Conservation (phyloP, 345 rosid genomes). For the Leavenworthia alabamica region DNA sequence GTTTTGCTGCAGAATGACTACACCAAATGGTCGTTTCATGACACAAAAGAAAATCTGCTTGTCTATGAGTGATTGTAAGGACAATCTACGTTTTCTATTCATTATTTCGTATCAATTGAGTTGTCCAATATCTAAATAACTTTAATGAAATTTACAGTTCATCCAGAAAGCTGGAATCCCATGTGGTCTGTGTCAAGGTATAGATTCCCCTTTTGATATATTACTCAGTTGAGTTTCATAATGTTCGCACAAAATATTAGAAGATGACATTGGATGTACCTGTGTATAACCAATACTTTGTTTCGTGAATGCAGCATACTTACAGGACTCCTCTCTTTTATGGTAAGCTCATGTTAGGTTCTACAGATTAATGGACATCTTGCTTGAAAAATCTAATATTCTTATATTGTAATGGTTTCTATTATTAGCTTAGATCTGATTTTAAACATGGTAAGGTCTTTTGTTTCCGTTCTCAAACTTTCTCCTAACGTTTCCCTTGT, state of each 20-base stretch:
- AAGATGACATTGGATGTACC: neutral
- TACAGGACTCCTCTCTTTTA: slow-evolving; percentile 97
- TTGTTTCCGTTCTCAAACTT: too few species aligned
- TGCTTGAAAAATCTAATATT: neutral
- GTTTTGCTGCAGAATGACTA: neutral
- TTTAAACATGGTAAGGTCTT: too few species aligned
- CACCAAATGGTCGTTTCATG: slow-evolving; percentile 7
- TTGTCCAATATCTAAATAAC: neutral
- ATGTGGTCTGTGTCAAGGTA: slow-evolving; percentile 99
- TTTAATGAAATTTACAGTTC: slow-evolving; percentile 73
- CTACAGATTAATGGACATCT: neutral
- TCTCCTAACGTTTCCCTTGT: neutral
- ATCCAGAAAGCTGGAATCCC: slow-evolving; percentile 99
- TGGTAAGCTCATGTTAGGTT: slow-evolving; percentile 52
- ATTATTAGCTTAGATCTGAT: slow-evolving; percentile 1
- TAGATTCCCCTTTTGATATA: neutral
- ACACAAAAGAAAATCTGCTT: slow-evolving; percentile 11
- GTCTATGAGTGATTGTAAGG: slow-evolving; percentile 16
- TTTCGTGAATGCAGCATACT: slow-evolving; percentile 73
- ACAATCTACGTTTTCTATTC: neutral
- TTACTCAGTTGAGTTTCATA: neutral
- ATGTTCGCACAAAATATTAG: neutral
- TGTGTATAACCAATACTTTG: neutral
- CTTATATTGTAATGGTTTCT: slow-evolving; percentile 1
- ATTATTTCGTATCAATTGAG: neutral